Evolutionary conservation across 2,329 filamentous ascomycete species (phyloP).

Genomic region (Trichoderma sp.): DNA sequence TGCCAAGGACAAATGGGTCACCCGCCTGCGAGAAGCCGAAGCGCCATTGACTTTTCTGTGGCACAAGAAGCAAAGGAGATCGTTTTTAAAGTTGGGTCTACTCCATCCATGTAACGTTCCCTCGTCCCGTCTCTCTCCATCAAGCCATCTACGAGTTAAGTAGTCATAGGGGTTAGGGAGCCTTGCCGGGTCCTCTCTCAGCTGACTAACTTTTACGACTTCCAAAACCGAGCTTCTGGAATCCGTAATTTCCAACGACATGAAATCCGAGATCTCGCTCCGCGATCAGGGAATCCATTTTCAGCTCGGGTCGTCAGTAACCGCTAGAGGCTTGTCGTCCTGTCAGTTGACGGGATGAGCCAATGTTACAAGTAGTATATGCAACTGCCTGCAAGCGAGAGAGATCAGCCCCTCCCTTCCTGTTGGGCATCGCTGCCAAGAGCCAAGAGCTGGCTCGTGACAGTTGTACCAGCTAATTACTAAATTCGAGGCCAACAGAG

Average conservation of each 20-base stretch:
- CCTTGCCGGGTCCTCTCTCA: not conserved
- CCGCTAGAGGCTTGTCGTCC: not conserved
- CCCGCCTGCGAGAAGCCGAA: slow-evolving; percentile 18
- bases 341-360: not conserved
- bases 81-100: slow-evolving; percentile 7
- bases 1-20: slow-evolving; percentile 10
- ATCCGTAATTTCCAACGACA: not conserved
- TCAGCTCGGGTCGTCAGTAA: slow-evolving; percentile 4
- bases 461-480: not conserved
- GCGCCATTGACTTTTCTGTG: not conserved
- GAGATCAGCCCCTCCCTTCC: not conserved
- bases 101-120: slow-evolving; percentile 19
- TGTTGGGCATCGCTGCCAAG: slow-evolving; percentile 10
- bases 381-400: not conserved
- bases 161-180: not conserved
- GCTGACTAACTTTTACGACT: slow-evolving; percentile 4
- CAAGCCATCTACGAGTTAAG: not conserved
- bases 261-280: not conserved
- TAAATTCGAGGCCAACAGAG: not conserved
- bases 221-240: not conserved
- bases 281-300: not conserved
- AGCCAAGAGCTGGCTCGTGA: slow-evolving; percentile 2
- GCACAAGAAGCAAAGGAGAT: not conserved
- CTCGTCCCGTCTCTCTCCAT: slow-evolving; percentile 3
- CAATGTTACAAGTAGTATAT: not conserved